A percentile compares a stretch with the other conserved stretches of the same genome.
Conservation (phyloP, 768 basidiomycete species). For the Rubroboletus satanas region DNA sequence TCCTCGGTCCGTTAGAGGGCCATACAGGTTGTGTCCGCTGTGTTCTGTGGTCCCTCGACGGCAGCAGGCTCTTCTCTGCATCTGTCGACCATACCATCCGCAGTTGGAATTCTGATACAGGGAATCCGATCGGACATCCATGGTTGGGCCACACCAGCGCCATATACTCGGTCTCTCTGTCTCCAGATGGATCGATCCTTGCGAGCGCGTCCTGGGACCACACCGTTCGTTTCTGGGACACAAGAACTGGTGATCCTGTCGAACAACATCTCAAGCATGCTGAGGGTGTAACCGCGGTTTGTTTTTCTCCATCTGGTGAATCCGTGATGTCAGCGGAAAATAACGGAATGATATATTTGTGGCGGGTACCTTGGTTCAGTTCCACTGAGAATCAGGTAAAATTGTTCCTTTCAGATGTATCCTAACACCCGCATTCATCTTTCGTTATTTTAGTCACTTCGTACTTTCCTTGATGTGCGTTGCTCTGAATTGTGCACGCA, state of each 20-base stretch:
- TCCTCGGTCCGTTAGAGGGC: too few species aligned
- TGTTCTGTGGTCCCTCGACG: slow-evolving; percentile 6
- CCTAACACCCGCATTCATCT: too few species aligned
- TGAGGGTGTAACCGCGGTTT: not conserved
- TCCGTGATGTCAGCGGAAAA: not conserved
- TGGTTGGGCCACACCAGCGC: slow-evolving; percentile 14
- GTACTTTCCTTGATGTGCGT: not conserved
- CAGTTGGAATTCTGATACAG: slow-evolving; percentile 6
- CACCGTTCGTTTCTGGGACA: slow-evolving; percentile 8
- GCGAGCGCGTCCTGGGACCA: not conserved
- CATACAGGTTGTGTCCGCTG: too few species aligned
- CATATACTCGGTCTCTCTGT: not conserved
- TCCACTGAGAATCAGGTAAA: not conserved
- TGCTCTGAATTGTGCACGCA: not conserved
- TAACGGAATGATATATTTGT: too few species aligned
- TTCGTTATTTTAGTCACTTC: too few species aligned
- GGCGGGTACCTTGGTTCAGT: not conserved
- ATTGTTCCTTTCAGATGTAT: too few species aligned
- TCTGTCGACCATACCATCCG: not conserved
- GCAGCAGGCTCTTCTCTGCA: too few species aligned
- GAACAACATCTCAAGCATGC: not conserved
- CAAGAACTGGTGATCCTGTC: not conserved
- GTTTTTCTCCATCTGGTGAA: slow-evolving; percentile 5
- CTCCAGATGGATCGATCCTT: too few species aligned
- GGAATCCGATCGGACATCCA: not conserved